phyloP scores from a whole-genome alignment of 805 yeast species.

The Hyphopichia homilentoma region DNA sequence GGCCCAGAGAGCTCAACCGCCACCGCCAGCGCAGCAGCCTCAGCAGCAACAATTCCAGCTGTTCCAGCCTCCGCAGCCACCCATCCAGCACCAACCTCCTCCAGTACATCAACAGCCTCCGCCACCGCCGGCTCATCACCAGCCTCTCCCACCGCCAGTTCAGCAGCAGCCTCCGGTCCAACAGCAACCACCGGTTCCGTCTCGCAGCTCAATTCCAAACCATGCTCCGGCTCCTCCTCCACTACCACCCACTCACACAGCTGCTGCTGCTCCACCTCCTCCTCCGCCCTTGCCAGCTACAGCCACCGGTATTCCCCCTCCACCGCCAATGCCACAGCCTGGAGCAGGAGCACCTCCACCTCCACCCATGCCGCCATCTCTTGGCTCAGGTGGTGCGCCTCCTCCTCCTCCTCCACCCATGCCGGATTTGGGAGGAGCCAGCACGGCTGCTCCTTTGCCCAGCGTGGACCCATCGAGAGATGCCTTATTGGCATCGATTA shows the following conservation, averaged over 20 bases:
- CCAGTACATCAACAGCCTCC: slow-evolving; percentile 4
- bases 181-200: slow-evolving; percentile 19
- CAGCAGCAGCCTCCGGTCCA: slow-evolving; percentile 11
- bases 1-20: too few species aligned
- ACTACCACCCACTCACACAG: slow-evolving; percentile 1
- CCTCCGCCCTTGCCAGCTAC: slow-evolving; percentile 18
- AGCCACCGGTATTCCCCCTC: slow-evolving; percentile 9
- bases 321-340: slow-evolving; percentile 14
- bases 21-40: slow-evolving; percentile 6
- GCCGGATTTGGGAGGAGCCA: slow-evolving; percentile 15
- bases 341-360: slow-evolving; percentile 17
- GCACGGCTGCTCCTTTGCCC: slow-evolving; percentile 17
- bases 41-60: slow-evolving; percentile 3
- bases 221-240: slow-evolving; percentile 9
- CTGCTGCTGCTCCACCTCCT: slow-evolving; percentile 8
- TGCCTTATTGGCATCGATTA: slow-evolving; percentile 81
- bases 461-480: slow-evolving; percentile 58
- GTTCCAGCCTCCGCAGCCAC: slow-evolving; percentile 1
- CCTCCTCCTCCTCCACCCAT: slow-evolving; percentile 43
- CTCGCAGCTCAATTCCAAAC: slow-evolving; percentile 7
- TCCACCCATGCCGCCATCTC: slow-evolving; percentile 21
- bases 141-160: slow-evolving; percentile 5
- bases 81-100: slow-evolving; percentile 2
- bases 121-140: background rate
- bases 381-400: slow-evolving; percentile 25